These are phyloP conservation scores for Sphaerobolus stellatus DNA, from an alignment of 1,284 basidiomycete species.

Conservation along the genomic window DNA sequence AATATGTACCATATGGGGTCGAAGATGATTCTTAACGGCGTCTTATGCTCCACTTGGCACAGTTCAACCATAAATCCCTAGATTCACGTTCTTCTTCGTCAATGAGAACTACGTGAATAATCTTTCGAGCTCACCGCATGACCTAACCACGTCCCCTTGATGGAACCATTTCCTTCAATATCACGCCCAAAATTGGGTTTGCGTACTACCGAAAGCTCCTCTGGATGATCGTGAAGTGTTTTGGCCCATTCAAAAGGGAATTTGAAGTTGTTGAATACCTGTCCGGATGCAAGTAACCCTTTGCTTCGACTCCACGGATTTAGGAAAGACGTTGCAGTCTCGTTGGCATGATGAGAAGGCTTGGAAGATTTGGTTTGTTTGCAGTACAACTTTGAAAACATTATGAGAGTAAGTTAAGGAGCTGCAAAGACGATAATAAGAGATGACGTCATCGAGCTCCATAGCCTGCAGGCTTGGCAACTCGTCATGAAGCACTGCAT, in stretches of 20 bases:
- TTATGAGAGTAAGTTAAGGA: too few relatives aligned
- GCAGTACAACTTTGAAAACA: too few relatives aligned
- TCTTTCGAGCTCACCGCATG: conserved; percentile 28
- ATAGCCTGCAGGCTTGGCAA: too few relatives aligned
- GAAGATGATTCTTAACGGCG: conserved; percentile 30
- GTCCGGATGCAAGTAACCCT: conserved; percentile 15
- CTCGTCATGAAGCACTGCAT: too few relatives aligned
- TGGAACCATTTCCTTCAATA: conserved; percentile 9
- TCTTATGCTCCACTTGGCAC: conserved; percentile 15
- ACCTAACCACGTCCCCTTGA: conserved; percentile 35
- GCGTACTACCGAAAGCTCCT: conserved; percentile 19
- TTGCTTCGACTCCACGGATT: conserved; percentile 23
- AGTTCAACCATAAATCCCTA: conserved; percentile 34
- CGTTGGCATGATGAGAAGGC: conserved; percentile 22
- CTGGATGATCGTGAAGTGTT: conserved; percentile 11
- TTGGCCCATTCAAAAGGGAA: conserved; percentile 18
- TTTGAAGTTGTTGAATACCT: conserved; percentile 15
- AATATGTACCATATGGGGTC: conserved; percentile 30
- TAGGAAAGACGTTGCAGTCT: conserved; percentile 17
- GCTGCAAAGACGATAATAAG: too few relatives aligned
- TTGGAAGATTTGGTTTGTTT: not conserved
- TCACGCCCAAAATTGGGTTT: conserved; percentile 23
- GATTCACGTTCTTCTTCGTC: conserved; percentile 1
- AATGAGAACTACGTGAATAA: not conserved
- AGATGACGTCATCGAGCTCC: too few relatives aligned